A percentile compares a stretch with the other conserved stretches of the same genome.
Conservation (phyloP, 805 yeast species). For the Babjeviella inositovora region DNA sequence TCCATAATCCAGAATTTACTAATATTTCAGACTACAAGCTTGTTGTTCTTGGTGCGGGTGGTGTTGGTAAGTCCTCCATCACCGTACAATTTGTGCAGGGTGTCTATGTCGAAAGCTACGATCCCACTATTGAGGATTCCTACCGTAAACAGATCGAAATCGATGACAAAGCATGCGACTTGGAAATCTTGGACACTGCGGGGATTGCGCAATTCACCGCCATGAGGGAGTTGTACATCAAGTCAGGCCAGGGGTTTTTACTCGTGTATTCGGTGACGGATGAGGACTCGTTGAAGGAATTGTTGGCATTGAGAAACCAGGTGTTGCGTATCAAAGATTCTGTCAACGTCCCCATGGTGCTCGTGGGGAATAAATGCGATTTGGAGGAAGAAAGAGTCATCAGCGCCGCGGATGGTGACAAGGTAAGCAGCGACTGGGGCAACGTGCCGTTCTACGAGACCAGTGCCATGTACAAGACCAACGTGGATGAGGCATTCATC, state of each 20-base stretch:
- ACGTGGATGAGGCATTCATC: conserved; percentile 80
- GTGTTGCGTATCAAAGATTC: conserved; percentile 72
- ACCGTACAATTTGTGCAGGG: conserved; percentile 90
- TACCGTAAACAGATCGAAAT: conserved; percentile 79
- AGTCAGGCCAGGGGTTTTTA: conserved; percentile 67
- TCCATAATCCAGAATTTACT: too few species aligned
- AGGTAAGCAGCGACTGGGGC: conserved; percentile 76
- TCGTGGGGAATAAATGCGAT: conserved; percentile 88
- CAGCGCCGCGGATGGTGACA: conserved; percentile 68
- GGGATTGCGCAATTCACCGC: conserved; percentile 85
- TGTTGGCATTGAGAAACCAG: conserved; percentile 68
- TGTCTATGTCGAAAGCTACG: conserved; percentile 79
- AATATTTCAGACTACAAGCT: conserved; percentile 53
- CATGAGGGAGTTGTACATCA: conserved; percentile 79
- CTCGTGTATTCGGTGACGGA: conserved; percentile 45
- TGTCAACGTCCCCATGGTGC: conserved; percentile 68
- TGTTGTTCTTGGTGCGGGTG: conserved; percentile 92
- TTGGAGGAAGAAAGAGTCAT: conserved; percentile 60
- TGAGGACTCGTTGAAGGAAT: conserved; percentile 55
- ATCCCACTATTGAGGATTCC: conserved; percentile 95
- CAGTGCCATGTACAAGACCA: conserved; percentile 79
- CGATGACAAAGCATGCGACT: conserved; percentile 74
- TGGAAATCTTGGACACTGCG: conserved; percentile 61
- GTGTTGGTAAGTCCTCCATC: conserved; percentile 90
- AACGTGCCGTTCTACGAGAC: conserved; percentile 86